Evolutionary conservation across 2,329 filamentous ascomycete genomes (phyloP), one percentile per base, ranked within the genome.

Genomic region (Aureobasidium mangrovei): DNA sequence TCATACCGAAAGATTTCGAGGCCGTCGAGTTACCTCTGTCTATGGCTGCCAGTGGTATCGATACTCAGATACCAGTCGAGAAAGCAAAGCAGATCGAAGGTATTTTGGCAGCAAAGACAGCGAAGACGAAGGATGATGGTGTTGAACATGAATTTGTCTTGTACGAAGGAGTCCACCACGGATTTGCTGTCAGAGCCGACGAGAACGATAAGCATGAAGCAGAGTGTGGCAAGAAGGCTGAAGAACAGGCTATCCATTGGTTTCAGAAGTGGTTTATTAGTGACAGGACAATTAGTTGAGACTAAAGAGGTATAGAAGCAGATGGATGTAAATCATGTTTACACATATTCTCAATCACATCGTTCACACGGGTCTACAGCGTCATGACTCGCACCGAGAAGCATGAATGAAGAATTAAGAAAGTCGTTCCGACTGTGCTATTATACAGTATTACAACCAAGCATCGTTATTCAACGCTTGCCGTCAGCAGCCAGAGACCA

Each of bases 231-330:
- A 64, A 68, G 62, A 63, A 65, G 57, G 69, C 68, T 4, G 68
- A 71, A 58, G 63, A 59, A 29, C 69, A 71, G 57, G 69, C 69
- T 4, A 59, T 72, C 7, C 56, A 53, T 9, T 72, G 69, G 68
- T 72, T 70, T 57, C 59, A 45, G 29, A 63, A 60, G 53, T 68
- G 67, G 64, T 70, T 71, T 56, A 52, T 7, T 18, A 27, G 31
- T 42, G 38, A 18, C 18, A 18, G 18, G 18, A 18, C 18, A 18
- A 18, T 18, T 18, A 18, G 18, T 18, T 18, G 18, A 18, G 18
- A 18, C 18, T 18, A 18, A 18, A 18, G 18, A 18, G 18, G 18
- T 18, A 18, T 18, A 18, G 18, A 18, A 18, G 18, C 18, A 18
- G 18, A 18, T 18, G 18, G 1, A 18, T 18, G 18, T 18, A 18